Evolutionary conservation across 1,139 yeast species (phyloP), one percentile per base, ranked within the genome.

Genomic region (Saccharomyces hybrid): DNA sequence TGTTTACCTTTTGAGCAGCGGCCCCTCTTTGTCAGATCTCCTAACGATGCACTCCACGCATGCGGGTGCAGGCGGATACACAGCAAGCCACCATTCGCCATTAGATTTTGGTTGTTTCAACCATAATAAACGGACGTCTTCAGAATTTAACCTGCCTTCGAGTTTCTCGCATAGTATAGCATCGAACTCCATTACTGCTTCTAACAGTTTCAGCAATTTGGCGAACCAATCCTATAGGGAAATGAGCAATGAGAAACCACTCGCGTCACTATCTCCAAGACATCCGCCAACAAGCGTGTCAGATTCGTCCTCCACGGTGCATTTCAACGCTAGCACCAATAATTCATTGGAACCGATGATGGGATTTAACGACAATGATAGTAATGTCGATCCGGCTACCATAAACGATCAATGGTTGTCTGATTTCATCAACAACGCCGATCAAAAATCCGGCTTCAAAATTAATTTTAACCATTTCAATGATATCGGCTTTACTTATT

Each of bases 361-460:
- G 25, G 25, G 0, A 13, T 0, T 9, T 1, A 38, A 38, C 11
- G 44, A 38, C 11, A 11, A 16, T 4, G 25, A 38, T 5, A 38
- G 44, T 11, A 38, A 38, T 4, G 4, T 20, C 25, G 44, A 38
- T 38, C 44, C 44, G 5, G 8, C 8, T 38, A 2, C 32, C 32
- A 28, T 26, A 47, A 6, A 74, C 54, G 77, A 80, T 58, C 83
- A 85, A 66, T 80, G 95, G 95, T 64, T 88, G 52, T 76, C 81
- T 58, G 85, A 83, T 70, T 81, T 84, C 58, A 80, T 83, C 52
- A 51, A 46, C n/a, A 79, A 76, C 56, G 77, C 86, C 26, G 83
- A 93, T 38, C 77, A 80, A 66, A 84, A 81, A 61, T 71, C 77
- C 56, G 71, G 76, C 63, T 60, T 71, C 65, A 67, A 75, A 30